A percentile compares a stretch with the other conserved stretches of the same genome.
Conservation (phyloP, 163 green algal species). For the Scenedesmus sp. region DNA sequence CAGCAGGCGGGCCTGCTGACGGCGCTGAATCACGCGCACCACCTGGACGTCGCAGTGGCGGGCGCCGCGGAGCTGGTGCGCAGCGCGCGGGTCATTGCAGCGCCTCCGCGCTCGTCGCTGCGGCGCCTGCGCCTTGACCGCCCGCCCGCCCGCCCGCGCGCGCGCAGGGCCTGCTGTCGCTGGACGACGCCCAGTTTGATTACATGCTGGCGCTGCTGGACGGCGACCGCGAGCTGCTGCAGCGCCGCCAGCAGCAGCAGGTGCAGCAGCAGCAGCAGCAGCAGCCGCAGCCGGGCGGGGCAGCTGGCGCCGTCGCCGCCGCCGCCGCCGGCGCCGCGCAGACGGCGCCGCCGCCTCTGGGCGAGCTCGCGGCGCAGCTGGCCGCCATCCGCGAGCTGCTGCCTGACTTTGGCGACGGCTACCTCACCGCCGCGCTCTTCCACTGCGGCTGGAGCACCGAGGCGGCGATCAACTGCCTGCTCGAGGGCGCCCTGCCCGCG, state of each 20-base stretch:
- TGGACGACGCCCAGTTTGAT: slow-evolving; percentile 77
- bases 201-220: slow-evolving; percentile 74
- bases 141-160: neutral
- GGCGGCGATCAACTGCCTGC: slow-evolving; percentile 61
- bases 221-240: slow-evolving; percentile 31
- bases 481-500: slow-evolving; percentile 59
- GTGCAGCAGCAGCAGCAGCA: slow-evolving; percentile 38
- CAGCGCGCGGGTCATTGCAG: neutral
- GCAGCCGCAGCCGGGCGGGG: too few relatives aligned
- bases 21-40: slow-evolving; percentile 40
- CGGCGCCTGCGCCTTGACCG: too few relatives aligned
- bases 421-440: slow-evolving; percentile 67
- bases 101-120: neutral
- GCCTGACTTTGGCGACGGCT: slow-evolving; percentile 76
- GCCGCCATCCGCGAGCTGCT: slow-evolving; percentile 72
- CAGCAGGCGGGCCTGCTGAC: slow-evolving; percentile 30
- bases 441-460: slow-evolving; percentile 48
- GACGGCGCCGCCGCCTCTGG: neutral
- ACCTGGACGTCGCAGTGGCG: slow-evolving; percentile 52
- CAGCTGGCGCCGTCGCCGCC: neutral
- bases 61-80: slow-evolving; percentile 46
- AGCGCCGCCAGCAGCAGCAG: slow-evolving; percentile 35
- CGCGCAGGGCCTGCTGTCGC: slow-evolving; percentile 50
- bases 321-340: neutral
- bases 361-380: slow-evolving; percentile 2